phyloP scores from a whole-genome alignment of 495 filamentous ascomycete species.

The Amorphotheca resinae region DNA sequence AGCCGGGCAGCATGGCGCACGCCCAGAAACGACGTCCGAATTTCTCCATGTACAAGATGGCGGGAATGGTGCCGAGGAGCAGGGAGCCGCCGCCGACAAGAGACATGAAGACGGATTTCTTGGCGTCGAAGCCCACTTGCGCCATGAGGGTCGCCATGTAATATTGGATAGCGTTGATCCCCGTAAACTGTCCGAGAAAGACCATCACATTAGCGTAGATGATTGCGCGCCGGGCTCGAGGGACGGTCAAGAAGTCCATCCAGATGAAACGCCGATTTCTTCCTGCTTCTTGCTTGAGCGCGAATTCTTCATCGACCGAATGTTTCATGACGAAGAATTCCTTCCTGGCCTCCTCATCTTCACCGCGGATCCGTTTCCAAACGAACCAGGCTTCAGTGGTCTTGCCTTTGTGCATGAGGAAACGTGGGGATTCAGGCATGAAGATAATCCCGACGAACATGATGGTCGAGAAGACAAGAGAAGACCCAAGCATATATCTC shows the following conservation, averaged over 20 bases:
- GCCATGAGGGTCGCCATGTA: slow-evolving; percentile 47
- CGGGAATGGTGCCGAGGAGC: slow-evolving; percentile 43
- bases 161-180: slow-evolving; percentile 51
- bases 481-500: slow-evolving; percentile 53
- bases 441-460: slow-evolving; percentile 49
- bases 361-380: slow-evolving; percentile 50
- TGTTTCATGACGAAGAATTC: slow-evolving; percentile 52
- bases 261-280: slow-evolving; percentile 35
- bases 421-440: slow-evolving; percentile 63
- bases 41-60: slow-evolving; percentile 46
- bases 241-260: slow-evolving; percentile 50
- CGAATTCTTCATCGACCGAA: slow-evolving; percentile 35
- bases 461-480: slow-evolving; percentile 50
- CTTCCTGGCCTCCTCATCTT: slow-evolving; percentile 36
- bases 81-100: slow-evolving; percentile 48
- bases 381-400: slow-evolving; percentile 51
- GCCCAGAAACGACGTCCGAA: slow-evolving; percentile 52
- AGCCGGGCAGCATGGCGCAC: slow-evolving; percentile 45
- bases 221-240: slow-evolving; percentile 44
- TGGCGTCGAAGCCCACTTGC: slow-evolving; percentile 41
- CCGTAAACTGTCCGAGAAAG: slow-evolving; percentile 48
- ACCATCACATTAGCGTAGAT: slow-evolving; percentile 52
- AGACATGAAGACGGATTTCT: slow-evolving; percentile 45
- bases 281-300: slow-evolving; percentile 21
- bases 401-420: slow-evolving; percentile 52